Percentiles rank a stretch among this genome's conserved stretches.
These are phyloP conservation scores for Citrus reticulata DNA, from an alignment of 345 rosid species.

Conservation along the genomic window DNA sequence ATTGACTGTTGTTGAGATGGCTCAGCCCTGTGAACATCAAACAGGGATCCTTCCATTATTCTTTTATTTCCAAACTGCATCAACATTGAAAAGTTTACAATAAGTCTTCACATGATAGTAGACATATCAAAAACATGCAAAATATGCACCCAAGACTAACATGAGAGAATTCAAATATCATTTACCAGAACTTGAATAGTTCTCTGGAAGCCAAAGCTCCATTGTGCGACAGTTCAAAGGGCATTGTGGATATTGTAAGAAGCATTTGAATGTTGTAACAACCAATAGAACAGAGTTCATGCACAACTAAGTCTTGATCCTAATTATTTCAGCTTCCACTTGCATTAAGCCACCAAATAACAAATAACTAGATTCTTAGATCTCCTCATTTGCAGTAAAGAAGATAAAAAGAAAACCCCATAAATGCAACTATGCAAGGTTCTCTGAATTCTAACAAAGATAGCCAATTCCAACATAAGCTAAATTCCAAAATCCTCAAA, in stretches of 20 bases:
- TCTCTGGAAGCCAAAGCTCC: background rate
- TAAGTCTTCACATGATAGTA: constrained; percentile 8
- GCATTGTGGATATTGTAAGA: background rate
- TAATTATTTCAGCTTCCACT: background rate
- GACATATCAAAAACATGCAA: background rate
- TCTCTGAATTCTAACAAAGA: background rate
- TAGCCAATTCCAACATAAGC: background rate
- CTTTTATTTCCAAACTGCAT: constrained; percentile 72
- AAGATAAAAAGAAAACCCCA: background rate
- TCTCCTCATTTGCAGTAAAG: background rate
- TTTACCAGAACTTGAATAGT: background rate
- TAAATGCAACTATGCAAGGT: background rate
- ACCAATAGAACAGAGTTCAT: background rate
- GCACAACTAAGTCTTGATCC: background rate
- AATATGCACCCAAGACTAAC: background rate
- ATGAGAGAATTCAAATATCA: background rate
- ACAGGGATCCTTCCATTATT: constrained; percentile 51
- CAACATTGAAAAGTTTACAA: background rate
- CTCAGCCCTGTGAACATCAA: constrained; percentile 53
- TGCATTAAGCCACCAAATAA: background rate
- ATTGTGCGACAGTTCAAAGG: background rate
- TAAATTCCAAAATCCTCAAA: background rate
- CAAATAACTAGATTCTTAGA: background rate
- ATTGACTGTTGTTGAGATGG: constrained; percentile 40
- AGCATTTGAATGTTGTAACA: background rate